A percentile compares a stretch with the other conserved stretches of the same genome.
These are phyloP conservation scores for Chlamydomonas sp. DNA, from an alignment of 139 green algal species.

Conservation along the genomic window DNA sequence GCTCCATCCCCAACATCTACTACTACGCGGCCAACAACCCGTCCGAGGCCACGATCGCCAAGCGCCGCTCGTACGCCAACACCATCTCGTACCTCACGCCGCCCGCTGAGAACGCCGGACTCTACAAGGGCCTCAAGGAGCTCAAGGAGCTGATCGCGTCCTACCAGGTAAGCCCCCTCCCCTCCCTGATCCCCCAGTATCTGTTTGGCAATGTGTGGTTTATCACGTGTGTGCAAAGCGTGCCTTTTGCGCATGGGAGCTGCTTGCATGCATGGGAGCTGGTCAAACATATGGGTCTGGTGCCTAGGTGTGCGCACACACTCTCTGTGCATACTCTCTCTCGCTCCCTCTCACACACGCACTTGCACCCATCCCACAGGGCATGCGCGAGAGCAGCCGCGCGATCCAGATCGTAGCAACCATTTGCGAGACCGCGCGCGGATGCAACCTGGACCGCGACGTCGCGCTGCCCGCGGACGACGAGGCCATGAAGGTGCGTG, in stretches of 20 bases:
- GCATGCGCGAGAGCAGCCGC: slow-evolving; percentile 21
- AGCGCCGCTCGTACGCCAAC: slow-evolving; percentile 97
- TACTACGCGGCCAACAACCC: slow-evolving; percentile 99
- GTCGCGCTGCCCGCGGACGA: slow-evolving; percentile 68
- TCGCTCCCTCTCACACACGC: too few relatives aligned
- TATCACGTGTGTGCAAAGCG: not conserved
- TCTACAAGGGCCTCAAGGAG: slow-evolving; percentile 97
- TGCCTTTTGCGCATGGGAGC: too few relatives aligned
- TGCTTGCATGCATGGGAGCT: too few relatives aligned
- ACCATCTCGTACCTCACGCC: slow-evolving; percentile 99
- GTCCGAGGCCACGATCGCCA: slow-evolving; percentile 97
- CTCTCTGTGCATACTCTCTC: too few relatives aligned
- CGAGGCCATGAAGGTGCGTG: slow-evolving; percentile 8
- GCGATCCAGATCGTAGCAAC: slow-evolving; percentile 72
- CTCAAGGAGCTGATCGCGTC: slow-evolving; percentile 93
- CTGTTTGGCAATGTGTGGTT: not conserved
- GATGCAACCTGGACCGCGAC: slow-evolving; percentile 98
- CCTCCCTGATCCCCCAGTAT: not conserved
- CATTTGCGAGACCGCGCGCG: slow-evolving; percentile 91
- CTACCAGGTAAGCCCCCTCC: too few relatives aligned
- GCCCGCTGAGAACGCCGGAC: slow-evolving; percentile 95
- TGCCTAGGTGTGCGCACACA: too few relatives aligned
- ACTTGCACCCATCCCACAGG: too few relatives aligned
- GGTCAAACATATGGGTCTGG: too few relatives aligned
- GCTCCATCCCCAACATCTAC: slow-evolving; percentile 97